phyloP scores from a whole-genome alignment of 148 eudicot species.

The Cornus kousa region DNA sequence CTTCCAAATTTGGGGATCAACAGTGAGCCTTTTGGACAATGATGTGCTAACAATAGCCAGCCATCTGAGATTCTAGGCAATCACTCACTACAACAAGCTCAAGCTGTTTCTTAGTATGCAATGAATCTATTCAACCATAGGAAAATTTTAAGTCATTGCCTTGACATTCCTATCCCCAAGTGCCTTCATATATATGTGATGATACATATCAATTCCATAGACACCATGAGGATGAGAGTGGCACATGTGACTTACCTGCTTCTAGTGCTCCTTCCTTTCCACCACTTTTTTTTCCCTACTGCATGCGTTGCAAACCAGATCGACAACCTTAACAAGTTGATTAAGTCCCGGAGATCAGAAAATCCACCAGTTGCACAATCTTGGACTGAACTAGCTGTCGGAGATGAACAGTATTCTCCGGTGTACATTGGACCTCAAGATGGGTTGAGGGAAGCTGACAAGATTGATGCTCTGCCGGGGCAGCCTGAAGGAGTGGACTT shows the following conservation, averaged over 20 bases:
- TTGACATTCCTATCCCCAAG: too few relatives aligned
- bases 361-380: neutral
- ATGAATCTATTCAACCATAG: neutral
- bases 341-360: conserved; percentile 14
- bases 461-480: conserved; percentile 25
- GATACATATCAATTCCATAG: too few relatives aligned
- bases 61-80: neutral
- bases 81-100: neutral
- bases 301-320: conserved; percentile 10
- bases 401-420: conserved; percentile 6
- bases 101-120: neutral
- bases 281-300: neutral
- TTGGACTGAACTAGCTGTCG: neutral
- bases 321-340: conserved; percentile 9
- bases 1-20: neutral
- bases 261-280: conserved; percentile 2
- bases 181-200: too few relatives aligned
- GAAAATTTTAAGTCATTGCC: neutral
- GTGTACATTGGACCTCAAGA: conserved; percentile 13
- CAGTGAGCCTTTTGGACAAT: neutral
- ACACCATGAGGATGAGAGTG: neutral
- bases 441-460: conserved; percentile 23
- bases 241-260: neutral
- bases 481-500: conserved; percentile 30
- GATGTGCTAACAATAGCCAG: neutral